Evolutionary conservation across 2,329 filamentous ascomycete genomes (phyloP).

Genomic region (Trichophyton schoenleinii): DNA sequence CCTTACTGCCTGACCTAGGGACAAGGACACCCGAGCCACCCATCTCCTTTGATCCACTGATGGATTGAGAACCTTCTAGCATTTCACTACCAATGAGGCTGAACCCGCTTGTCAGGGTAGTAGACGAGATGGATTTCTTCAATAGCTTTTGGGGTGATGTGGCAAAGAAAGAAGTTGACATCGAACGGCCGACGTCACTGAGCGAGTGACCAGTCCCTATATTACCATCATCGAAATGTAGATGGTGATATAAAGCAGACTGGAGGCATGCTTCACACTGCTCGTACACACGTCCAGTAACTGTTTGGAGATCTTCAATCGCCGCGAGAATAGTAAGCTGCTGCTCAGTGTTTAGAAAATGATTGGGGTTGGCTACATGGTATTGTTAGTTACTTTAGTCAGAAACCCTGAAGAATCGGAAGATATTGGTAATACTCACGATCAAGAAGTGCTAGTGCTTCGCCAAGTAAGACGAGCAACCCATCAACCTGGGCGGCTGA

Average conservation of each 20-base stretch:
- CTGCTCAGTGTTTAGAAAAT: conserved; percentile 55
- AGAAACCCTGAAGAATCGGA: not conserved
- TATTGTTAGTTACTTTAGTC: conserved; percentile 3
- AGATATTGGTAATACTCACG: conserved; percentile 25
- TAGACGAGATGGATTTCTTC: conserved; percentile 46
- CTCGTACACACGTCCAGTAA: conserved; percentile 57
- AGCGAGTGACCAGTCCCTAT: conserved; percentile 7
- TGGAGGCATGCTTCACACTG: conserved; percentile 68
- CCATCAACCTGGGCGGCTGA: conserved; percentile 83
- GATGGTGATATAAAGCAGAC: conserved; percentile 59
- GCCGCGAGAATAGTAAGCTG: conserved; percentile 64
- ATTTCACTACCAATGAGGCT: conserved; percentile 63
- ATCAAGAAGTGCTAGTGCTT: conserved; percentile 65
- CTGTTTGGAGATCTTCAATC: conserved; percentile 66
- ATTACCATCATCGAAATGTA: conserved; percentile 40
- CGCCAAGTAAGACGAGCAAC: conserved; percentile 68
- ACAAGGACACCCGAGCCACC: conserved; percentile 38
- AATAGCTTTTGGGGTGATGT: conserved; percentile 54
- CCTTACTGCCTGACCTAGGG: conserved; percentile 15
- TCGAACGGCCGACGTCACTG: conserved; percentile 7
- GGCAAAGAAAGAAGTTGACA: conserved; percentile 15
- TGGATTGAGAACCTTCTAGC: conserved; percentile 36
- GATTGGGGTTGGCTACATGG: conserved; percentile 36
- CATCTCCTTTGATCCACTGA: conserved; percentile 19
- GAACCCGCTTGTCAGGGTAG: conserved; percentile 48